A percentile compares a stretch with the other conserved stretches of the same genome.
These are phyloP conservation scores for Candida alai DNA, from an alignment of 805 yeast species.

Conservation along the genomic window DNA sequence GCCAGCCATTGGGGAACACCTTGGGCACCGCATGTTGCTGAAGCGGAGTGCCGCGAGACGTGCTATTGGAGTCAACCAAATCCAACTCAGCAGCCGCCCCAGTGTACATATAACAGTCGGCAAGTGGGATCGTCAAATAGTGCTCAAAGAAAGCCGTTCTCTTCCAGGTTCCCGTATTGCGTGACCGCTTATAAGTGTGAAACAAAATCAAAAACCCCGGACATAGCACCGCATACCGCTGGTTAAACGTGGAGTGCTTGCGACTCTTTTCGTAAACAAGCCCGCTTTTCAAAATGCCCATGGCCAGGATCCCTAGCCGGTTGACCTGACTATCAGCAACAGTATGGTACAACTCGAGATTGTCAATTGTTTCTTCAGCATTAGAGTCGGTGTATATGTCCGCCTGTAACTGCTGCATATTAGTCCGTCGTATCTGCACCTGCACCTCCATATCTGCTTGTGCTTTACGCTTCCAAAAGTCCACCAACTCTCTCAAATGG, in stretches of 20 bases:
- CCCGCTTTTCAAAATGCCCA: constrained; percentile 63
- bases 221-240: constrained; percentile 58
- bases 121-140: constrained; percentile 56
- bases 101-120: constrained; percentile 71
- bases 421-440: constrained; percentile 37
- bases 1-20: constrained; percentile 79
- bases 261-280: constrained; percentile 63
- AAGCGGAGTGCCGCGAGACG: constrained; percentile 47
- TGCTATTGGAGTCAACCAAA: constrained; percentile 43
- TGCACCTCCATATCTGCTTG: constrained; percentile 37
- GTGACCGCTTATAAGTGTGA: constrained; percentile 45
- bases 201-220: constrained; percentile 68
- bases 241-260: constrained; percentile 63
- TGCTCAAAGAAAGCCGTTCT: constrained; percentile 47
- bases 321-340: constrained; percentile 45
- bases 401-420: constrained; percentile 45
- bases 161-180: constrained; percentile 43
- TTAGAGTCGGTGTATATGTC: constrained; percentile 57
- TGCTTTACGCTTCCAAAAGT: constrained; percentile 58
- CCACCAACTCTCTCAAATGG: constrained; percentile 38
- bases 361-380: constrained; percentile 34
- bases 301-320: constrained; percentile 54
- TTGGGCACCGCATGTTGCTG: constrained; percentile 64
- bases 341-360: constrained; percentile 52
- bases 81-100: constrained; percentile 60